A percentile compares a stretch with the other conserved stretches of the same genome.
Conservation (phyloP, 495 filamentous ascomycete genomes). For the Astrothelium macrocarpum region DNA sequence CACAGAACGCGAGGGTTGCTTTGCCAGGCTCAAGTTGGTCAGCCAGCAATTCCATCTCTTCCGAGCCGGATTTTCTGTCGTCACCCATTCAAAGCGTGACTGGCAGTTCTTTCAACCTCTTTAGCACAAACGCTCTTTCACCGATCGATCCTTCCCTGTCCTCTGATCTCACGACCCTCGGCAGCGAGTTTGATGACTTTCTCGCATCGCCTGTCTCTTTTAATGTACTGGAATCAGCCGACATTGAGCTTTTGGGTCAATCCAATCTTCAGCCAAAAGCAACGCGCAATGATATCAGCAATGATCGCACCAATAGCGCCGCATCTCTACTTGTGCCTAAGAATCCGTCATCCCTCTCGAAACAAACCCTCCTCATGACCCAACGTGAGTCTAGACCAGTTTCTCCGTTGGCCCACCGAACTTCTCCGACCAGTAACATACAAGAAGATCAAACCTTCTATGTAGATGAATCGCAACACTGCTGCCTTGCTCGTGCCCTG, state of each 20-base stretch:
- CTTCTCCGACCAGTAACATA: no score
- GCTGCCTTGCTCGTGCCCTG: no score
- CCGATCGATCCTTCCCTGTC: not conserved
- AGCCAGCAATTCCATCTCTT: not conserved
- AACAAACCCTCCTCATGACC: no score
- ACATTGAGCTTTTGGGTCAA: not conserved
- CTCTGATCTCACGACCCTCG: not conserved
- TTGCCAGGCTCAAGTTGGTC: not conserved
- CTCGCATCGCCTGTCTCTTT: not conserved
- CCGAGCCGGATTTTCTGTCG: not conserved
- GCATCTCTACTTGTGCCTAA: no score
- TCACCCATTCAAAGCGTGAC: not conserved
- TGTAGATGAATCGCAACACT: no score
- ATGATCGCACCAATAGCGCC: not conserved
- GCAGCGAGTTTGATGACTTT: constrained; percentile 1
- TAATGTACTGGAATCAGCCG: not conserved
- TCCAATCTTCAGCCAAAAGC: not conserved
- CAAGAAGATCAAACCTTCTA: no score
- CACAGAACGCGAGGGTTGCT: not conserved
- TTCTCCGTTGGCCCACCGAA: no score
- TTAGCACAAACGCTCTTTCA: not conserved
- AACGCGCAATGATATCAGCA: not conserved
- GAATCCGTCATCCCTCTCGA: no score
- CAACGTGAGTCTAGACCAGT: no score
- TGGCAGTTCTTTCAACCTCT: not conserved